A percentile compares a stretch with the other conserved stretches of the same genome.
Conservation (phyloP, 1,139 yeast genomes). For the Sugiyamaella japonica region DNA sequence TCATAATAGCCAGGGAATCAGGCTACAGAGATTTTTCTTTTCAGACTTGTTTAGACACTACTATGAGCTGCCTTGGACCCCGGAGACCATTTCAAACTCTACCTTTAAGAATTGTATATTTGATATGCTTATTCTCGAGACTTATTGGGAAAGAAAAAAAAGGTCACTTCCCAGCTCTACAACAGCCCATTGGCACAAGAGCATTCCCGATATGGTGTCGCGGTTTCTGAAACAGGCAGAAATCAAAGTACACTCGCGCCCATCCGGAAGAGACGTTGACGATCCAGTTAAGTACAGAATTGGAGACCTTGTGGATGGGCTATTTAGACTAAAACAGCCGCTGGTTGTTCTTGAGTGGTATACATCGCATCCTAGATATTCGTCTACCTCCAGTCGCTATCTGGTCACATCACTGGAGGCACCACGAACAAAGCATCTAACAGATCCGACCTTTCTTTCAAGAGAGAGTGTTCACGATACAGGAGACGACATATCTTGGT, state of each 20-base stretch:
- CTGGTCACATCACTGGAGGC: background rate
- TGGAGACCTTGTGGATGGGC: slow-evolving; percentile 7
- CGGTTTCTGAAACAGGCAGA: background rate
- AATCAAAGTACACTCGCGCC: background rate
- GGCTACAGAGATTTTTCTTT: slow-evolving; percentile 2
- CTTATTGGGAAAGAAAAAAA: background rate
- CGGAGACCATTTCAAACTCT: background rate
- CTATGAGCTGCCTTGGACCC: background rate
- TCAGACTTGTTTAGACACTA: slow-evolving; percentile 2
- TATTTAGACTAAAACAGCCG: background rate
- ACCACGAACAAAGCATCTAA: background rate
- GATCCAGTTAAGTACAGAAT: slow-evolving; percentile 6
- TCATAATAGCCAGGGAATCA: background rate
- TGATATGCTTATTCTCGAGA: background rate
- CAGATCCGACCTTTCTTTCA: background rate
- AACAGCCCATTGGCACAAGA: background rate
- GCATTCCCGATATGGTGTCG: background rate
- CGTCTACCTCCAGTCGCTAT: background rate
- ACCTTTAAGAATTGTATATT: background rate
- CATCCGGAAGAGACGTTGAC: background rate
- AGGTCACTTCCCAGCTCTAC: background rate
- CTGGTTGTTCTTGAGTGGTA: slow-evolving; percentile 10
- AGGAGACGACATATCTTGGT: background rate
- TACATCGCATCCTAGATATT: slow-evolving; percentile 5
- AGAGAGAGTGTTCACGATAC: no score